Evolutionary conservation across 345 rosid species (phyloP).

Genomic region (Odontarrhena argentea): DNA sequence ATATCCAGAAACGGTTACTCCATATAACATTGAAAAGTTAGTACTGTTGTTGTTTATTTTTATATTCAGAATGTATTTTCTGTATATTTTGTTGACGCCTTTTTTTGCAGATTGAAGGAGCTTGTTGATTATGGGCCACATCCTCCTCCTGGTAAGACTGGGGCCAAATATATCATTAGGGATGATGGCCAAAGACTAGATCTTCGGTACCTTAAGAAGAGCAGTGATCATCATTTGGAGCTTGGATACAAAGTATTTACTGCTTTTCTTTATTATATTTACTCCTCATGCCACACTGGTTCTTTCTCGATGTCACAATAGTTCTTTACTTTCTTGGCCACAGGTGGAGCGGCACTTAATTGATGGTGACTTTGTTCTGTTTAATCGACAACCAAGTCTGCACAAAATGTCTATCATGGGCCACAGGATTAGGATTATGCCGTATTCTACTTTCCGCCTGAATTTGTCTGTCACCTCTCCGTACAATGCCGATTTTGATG

Average conservation of each 20-base stretch:
- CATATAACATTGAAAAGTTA: conserved; percentile 92
- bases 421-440: conserved; percentile 94
- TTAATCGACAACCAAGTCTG: conserved; percentile 97
- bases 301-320: conserved; percentile 15
- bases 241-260: conserved; percentile 76
- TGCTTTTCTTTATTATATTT: conserved; percentile 12
- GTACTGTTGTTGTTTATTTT: conserved; percentile 4
- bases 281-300: not conserved
- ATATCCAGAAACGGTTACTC: conserved; percentile 95
- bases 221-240: conserved; percentile 98
- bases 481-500: conserved; percentile 99
- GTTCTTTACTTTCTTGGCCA: conserved; percentile 31
- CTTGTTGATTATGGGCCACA: conserved; percentile 97
- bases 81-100: conserved; percentile 9
- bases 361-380: conserved; percentile 92
- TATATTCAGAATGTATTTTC: not conserved
- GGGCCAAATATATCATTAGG: conserved; percentile 94
- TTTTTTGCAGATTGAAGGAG: conserved; percentile 69
- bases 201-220: conserved; percentile 95
- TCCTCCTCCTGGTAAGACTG: conserved; percentile 98
- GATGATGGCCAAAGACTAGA: conserved; percentile 99
- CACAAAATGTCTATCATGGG: conserved; percentile 99
- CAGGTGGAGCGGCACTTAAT: conserved; percentile 96
- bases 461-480: conserved; percentile 96
- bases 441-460: conserved; percentile 91